A percentile compares a stretch with the other conserved stretches of the same genome.
Conservation (phyloP, 768 basidiomycete genomes). For the Suillus luteus region DNA sequence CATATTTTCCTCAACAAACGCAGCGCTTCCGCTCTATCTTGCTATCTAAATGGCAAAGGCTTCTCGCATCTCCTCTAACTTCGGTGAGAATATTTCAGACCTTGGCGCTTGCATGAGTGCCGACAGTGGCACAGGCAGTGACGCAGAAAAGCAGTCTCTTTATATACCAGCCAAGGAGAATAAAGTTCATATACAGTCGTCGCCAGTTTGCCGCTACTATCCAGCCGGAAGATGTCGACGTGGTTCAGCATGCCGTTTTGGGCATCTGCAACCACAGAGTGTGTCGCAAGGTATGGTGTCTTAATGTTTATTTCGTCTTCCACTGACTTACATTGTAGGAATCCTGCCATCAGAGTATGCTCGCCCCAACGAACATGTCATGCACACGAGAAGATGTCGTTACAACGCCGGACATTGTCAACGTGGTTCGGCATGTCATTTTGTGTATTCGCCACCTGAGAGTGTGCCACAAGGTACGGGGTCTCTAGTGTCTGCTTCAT, state of each 20-base stretch:
- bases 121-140: neutral
- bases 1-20: too few relatives aligned
- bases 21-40: neutral
- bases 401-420: constrained; percentile 28
- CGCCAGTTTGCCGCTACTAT: constrained; percentile 27
- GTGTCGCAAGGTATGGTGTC: neutral
- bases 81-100: neutral
- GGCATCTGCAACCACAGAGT: constrained; percentile 16
- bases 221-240: constrained; percentile 30
- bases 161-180: neutral
- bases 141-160: too few relatives aligned
- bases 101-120: neutral
- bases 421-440: constrained; percentile 29
- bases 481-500: neutral
- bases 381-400: neutral
- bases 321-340: neutral
- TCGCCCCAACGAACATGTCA: neutral
- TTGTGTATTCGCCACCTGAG: constrained; percentile 21
- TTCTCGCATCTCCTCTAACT: neutral
- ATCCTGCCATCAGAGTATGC: neutral
- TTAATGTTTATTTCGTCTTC: neutral
- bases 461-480: neutral
- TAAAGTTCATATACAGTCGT: neutral
- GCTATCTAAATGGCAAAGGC: neutral
- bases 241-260: constrained; percentile 30